Evolutionary conservation across 495 filamentous ascomycete genomes (phyloP), one percentile per base, ranked within the genome.

Genomic region (Aspergillus panamensis): DNA sequence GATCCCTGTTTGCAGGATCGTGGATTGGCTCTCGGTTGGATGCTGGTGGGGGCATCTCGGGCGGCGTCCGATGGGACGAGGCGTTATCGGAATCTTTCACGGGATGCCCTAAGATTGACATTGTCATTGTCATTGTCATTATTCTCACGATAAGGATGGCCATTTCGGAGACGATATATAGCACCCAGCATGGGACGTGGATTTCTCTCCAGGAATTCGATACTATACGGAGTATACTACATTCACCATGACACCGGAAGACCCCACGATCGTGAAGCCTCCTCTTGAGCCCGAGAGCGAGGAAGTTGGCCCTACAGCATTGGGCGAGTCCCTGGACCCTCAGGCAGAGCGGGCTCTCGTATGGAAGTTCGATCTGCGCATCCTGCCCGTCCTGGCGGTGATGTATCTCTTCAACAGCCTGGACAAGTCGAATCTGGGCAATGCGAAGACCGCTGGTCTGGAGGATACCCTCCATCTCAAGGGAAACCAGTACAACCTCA

Each of bases 401-500:
- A 85, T 85, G 82, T 80, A 82, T 60, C 71, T 81, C 16, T 80
- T 81, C 69, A 81, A 81, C 59, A 69, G 69, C n/a, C 72, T 84
- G 21, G 81, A 84, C 62, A 84, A 84, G 59, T 77, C 77, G 17
- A 85, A 85, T 57, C 66, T 85, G 5, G 80, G 80, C 35, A 87
- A 87, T 62, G 84, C 84, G 8, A 80, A 87, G 66, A 87, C 84
- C 0, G 80, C 73, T 57, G 77, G 78, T 16, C 66, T 77, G 17
- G 66, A 67, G 40, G 81, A 71, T 64, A 64, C 66, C 7, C 61
- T 84, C 19, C 56, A 72, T 17, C 79, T 88, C 65, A 68, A 75
- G 31, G 62, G 69, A 4, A 80, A 82, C 44, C 82, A 89, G 56
- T 90, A 90, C 68, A 89, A 89, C 63, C 80, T 82, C 16, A 77